A percentile compares a stretch with the other conserved stretches of the same genome.
Evolutionary conservation across 352 stramenopile genomes (phyloP).

Genomic region (Pythium oligandrum): DNA sequence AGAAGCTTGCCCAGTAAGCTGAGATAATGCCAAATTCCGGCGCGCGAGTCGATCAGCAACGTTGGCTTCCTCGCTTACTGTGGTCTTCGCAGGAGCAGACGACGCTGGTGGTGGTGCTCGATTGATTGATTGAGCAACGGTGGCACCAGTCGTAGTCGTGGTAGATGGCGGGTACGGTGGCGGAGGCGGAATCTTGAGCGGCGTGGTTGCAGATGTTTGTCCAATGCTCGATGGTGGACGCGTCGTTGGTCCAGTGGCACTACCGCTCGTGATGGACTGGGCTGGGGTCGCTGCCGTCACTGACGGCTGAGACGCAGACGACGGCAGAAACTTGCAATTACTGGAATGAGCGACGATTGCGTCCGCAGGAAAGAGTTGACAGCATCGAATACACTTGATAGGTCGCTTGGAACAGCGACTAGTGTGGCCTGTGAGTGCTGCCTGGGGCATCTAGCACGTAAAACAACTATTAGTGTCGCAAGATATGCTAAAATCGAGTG

Average conservation of each 20-base stretch:
- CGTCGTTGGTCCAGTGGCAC: too few species aligned
- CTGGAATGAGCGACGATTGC: constrained; percentile 69
- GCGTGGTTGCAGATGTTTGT: neutral
- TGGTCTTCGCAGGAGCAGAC: neutral
- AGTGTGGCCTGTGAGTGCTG: constrained; percentile 38
- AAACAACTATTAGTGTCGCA: neutral
- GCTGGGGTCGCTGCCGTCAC: too few species aligned
- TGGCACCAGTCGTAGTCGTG: neutral
- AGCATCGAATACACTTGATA: constrained; percentile 83
- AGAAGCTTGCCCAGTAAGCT: constrained; percentile 33
- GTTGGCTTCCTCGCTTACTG: constrained; percentile 13
- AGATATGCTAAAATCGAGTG: neutral
- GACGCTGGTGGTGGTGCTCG: neutral
- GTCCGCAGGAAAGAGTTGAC: constrained; percentile 68
- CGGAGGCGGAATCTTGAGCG: constrained; percentile 38
- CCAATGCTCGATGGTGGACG: too few species aligned
- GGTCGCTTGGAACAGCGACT: constrained; percentile 63
- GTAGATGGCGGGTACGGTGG: constrained; percentile 39
- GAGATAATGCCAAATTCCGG: constrained; percentile 52
- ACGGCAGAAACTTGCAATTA: constrained; percentile 52
- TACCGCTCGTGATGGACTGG: too few species aligned
- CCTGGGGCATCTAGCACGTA: constrained; percentile 39
- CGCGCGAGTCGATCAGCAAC: constrained; percentile 35
- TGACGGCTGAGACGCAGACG: constrained; percentile 1
- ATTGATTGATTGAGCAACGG: too few species aligned